phyloP scores from a whole-genome alignment of 2,329 filamentous ascomycete species.

The Pseudopyrenochaeta lycopersici region DNA sequence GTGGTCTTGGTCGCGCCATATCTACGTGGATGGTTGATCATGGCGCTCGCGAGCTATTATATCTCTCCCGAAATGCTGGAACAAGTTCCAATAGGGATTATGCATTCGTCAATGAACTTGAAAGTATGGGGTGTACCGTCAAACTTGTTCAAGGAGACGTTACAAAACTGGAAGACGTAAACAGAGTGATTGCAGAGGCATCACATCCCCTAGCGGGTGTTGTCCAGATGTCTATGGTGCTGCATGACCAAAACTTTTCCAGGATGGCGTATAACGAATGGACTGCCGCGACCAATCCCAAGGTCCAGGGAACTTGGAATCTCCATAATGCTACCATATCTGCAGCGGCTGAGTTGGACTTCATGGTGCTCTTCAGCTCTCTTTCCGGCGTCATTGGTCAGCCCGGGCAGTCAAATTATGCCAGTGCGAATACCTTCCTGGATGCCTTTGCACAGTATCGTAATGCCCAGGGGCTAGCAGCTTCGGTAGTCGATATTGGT shows the following conservation, averaged over 20 bases:
- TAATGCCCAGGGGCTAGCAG: slow-evolving; percentile 37
- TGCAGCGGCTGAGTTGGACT: slow-evolving; percentile 20
- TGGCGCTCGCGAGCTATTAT: slow-evolving; percentile 25
- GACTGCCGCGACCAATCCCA: slow-evolving; percentile 13
- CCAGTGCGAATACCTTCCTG: slow-evolving; percentile 53
- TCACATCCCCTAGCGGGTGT: slow-evolving; percentile 12
- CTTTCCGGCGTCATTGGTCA: slow-evolving; percentile 32
- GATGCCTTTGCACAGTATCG: slow-evolving; percentile 33
- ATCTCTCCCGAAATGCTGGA: slow-evolving; percentile 22
- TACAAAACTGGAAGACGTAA: slow-evolving; percentile 3
- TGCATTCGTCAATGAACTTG: slow-evolving; percentile 12
- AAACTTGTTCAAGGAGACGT: slow-evolving; percentile 12
- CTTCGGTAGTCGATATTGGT: slow-evolving; percentile 61
- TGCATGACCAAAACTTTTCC: slow-evolving; percentile 1
- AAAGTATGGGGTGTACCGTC: slow-evolving; percentile 16
- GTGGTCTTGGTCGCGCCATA: slow-evolving; percentile 28
- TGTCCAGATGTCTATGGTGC: slow-evolving; percentile 25
- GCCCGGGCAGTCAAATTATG: slow-evolving; percentile 56
- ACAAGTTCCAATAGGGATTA: not conserved
- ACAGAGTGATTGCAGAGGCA: slow-evolving; percentile 1
- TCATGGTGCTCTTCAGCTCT: slow-evolving; percentile 43
- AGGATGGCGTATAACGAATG: slow-evolving; percentile 21
- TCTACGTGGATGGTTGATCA: slow-evolving; percentile 23
- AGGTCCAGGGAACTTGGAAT: slow-evolving; percentile 33
- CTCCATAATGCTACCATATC: slow-evolving; percentile 24